Evolutionary conservation across 768 basidiomycete genomes (phyloP).

Genomic region (Crepidotus variabilis): DNA sequence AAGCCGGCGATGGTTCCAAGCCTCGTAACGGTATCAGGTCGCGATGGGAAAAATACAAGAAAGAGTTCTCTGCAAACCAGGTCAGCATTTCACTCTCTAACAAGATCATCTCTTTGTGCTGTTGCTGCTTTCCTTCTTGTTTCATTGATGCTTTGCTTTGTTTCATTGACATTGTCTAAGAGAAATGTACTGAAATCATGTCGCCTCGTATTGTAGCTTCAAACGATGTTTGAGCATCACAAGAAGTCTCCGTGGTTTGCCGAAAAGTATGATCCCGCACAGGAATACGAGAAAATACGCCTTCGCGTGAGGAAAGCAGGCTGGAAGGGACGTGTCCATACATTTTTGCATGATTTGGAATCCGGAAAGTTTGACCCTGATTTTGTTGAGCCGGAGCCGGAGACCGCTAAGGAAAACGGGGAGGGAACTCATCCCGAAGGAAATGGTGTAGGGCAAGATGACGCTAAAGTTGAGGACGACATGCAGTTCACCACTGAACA

Average conservation of each 20-base stretch:
- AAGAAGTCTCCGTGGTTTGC: slow-evolving; percentile 95
- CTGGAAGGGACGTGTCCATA: slow-evolving; percentile 69
- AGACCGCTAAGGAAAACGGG: slow-evolving; percentile 50
- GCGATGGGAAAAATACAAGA: slow-evolving; percentile 93
- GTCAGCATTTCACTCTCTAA: slow-evolving; percentile 44
- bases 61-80: slow-evolving; percentile 84
- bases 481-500: slow-evolving; percentile 49
- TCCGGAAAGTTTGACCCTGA: slow-evolving; percentile 84
- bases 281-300: slow-evolving; percentile 69
- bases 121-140: slow-evolving; percentile 22
- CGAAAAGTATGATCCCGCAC: slow-evolving; percentile 86
- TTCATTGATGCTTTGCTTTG: slow-evolving; percentile 15
- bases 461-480: slow-evolving; percentile 71
- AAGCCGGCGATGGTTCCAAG: slow-evolving; percentile 78
- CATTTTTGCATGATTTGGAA: slow-evolving; percentile 78
- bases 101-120: slow-evolving; percentile 12
- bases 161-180: slow-evolving; percentile 15
- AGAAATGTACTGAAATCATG: slow-evolving; percentile 29
- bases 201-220: slow-evolving; percentile 64
- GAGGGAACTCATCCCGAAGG: slow-evolving; percentile 37
- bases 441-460: slow-evolving; percentile 47
- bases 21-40: slow-evolving; percentile 80
- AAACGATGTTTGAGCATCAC: slow-evolving; percentile 95
- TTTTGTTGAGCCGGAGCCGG: slow-evolving; percentile 56
- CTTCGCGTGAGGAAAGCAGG: slow-evolving; percentile 79